Conservation (phyloP, 169 alveolate genomes). For the Cytauxzoon felis region DNA sequence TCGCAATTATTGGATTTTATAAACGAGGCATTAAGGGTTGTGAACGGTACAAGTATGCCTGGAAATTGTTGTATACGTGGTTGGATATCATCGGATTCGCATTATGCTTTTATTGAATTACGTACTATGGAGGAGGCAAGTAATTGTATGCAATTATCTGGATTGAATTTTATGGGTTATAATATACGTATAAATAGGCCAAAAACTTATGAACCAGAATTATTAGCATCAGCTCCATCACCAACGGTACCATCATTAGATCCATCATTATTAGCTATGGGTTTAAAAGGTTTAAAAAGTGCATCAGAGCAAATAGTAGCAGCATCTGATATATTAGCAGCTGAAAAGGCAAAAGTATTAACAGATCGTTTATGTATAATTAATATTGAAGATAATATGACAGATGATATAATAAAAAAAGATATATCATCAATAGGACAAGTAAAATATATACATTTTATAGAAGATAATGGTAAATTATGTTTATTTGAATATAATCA, state of each 20-base stretch:
- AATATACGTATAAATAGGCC: conserved; percentile 40
- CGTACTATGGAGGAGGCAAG: conserved; percentile 92
- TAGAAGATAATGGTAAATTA: conserved; percentile 8
- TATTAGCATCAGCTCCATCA: conserved; percentile 52
- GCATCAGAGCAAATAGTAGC: conserved; percentile 59
- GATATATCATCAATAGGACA: conserved; percentile 1
- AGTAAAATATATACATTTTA: conserved; percentile 20
- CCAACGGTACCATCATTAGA: conserved; percentile 63
- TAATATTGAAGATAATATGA: conserved; percentile 25
- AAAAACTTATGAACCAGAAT: conserved; percentile 48
- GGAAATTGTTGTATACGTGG: conserved; percentile 82
- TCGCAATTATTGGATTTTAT: conserved; percentile 74
- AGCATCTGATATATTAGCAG: conserved; percentile 51
- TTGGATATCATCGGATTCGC: conserved; percentile 92
- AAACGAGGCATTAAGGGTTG: conserved; percentile 73
- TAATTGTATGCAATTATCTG: conserved; percentile 76
- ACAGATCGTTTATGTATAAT: conserved; percentile 53
- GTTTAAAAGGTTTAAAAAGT: conserved; percentile 49
- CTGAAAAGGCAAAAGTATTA: conserved; percentile 54
- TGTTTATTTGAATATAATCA: conserved; percentile 50
- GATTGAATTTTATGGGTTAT: conserved; percentile 63
- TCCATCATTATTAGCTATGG: conserved; percentile 63
- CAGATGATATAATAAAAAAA: neutral
- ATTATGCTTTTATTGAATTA: conserved; percentile 92
- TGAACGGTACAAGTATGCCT: conserved; percentile 74